Percentiles rank a stretch among this genome's conserved stretches.
These are phyloP conservation scores for Apocynum venetum DNA, from an alignment of 257 asterid genomes.

Conservation along the genomic window DNA sequence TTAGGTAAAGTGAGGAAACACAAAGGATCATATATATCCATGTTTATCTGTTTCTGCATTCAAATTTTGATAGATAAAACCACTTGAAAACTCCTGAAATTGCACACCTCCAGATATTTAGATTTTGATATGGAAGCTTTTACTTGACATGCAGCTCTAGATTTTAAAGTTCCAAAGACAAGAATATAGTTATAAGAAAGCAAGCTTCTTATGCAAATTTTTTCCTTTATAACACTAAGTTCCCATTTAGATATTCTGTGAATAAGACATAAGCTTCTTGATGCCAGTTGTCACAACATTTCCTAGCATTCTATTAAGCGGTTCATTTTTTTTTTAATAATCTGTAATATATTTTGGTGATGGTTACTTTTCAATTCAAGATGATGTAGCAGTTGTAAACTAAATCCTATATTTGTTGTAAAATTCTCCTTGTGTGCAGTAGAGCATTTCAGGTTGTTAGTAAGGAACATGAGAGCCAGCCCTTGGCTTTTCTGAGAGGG, in stretches of 20 bases:
- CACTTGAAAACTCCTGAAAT: not conserved
- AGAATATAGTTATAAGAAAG: not conserved
- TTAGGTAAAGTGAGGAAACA: not conserved
- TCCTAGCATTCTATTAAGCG: not conserved
- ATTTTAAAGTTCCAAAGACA: not conserved
- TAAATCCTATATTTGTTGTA: not conserved
- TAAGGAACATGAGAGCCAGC: not conserved
- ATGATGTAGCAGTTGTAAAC: not conserved
- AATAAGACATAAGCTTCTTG: not conserved
- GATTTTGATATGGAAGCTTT: not conserved
- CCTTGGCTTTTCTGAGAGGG: not conserved
- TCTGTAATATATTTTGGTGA: not conserved
- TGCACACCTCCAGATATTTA: not conserved
- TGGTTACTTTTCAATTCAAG: not conserved
- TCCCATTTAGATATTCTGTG: not conserved
- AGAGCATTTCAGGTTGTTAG: not conserved
- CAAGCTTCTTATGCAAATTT: not conserved
- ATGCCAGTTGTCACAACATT: slow-evolving; percentile 1
- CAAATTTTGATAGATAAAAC: not conserved
- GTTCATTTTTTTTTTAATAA: not conserved
- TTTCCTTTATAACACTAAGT: not conserved
- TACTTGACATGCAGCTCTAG: not conserved
- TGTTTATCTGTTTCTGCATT: not conserved
- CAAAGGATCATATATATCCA: not conserved
- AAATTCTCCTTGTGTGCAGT: not conserved